Percentiles rank a stretch among this genome's conserved stretches.
phyloP scores from a whole-genome alignment of 2,329 filamentous ascomycete genomes.

The Chaetomium sp. region DNA sequence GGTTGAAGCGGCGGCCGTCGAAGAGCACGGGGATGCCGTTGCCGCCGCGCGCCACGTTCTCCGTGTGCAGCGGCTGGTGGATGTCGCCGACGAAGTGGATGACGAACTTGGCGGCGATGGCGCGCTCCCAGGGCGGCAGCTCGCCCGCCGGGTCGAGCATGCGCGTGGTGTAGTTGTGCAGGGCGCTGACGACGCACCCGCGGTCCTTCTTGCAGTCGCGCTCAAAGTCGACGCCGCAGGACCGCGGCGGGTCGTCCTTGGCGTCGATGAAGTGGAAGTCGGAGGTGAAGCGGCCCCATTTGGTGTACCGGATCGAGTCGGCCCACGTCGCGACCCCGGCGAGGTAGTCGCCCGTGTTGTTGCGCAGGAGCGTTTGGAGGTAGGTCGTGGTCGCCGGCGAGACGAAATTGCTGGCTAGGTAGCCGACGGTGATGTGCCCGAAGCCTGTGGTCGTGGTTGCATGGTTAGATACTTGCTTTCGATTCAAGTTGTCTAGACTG shows the following conservation, averaged over 20 bases:
- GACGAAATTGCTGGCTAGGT: slow-evolving; percentile 63
- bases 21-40: slow-evolving; percentile 69
- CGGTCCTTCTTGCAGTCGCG: slow-evolving; percentile 61
- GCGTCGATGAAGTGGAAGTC: slow-evolving; percentile 72
- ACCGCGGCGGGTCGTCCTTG: slow-evolving; percentile 60
- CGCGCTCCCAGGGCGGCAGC: slow-evolving; percentile 45
- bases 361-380: slow-evolving; percentile 60
- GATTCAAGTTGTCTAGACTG: background rate
- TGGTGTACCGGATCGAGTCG: slow-evolving; percentile 65
- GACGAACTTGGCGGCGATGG: slow-evolving; percentile 66
- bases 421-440: slow-evolving; percentile 67
- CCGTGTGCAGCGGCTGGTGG: slow-evolving; percentile 68
- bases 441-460: slow-evolving; percentile 47
- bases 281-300: slow-evolving; percentile 62
- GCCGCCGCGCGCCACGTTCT: slow-evolving; percentile 65
- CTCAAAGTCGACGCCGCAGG: slow-evolving; percentile 59
- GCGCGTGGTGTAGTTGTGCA: slow-evolving; percentile 63
- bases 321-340: slow-evolving; percentile 68
- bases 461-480: slow-evolving; percentile 18
- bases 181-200: slow-evolving; percentile 64
- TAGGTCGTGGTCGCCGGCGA: slow-evolving; percentile 56
- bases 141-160: slow-evolving; percentile 51
- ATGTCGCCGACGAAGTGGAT: slow-evolving; percentile 71
- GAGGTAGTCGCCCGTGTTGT: slow-evolving; percentile 59
- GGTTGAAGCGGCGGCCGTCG: slow-evolving; percentile 59